These are phyloP conservation scores for Macadamia integrifolia DNA, from an alignment of 164 flowering plant genomes.

Conservation along the genomic window DNA sequence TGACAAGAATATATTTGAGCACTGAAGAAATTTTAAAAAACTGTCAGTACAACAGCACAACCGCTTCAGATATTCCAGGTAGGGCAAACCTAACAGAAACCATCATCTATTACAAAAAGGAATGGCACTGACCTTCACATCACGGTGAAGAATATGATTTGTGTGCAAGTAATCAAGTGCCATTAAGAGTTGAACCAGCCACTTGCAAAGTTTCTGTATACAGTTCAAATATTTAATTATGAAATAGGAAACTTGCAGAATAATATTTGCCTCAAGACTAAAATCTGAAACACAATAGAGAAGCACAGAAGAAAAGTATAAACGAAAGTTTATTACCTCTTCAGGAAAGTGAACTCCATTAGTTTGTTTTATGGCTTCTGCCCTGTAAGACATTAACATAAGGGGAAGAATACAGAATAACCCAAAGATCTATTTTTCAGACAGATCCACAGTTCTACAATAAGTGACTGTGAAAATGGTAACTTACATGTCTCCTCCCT, in stretches of 20 bases:
- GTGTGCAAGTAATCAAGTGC: constrained; percentile 91
- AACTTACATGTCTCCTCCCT: constrained; percentile 96
- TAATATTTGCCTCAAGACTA: neutral
- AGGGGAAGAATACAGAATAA: neutral
- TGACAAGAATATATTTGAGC: constrained; percentile 95
- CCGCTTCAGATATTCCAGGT: constrained; percentile 5
- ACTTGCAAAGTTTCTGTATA: constrained; percentile 86
- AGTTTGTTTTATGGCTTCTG: constrained; percentile 76
- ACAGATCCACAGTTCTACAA: constrained; percentile 4
- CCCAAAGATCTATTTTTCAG: neutral
- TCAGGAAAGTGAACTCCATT: constrained; percentile 71
- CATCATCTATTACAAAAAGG: constrained; percentile 5
- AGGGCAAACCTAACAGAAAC: neutral
- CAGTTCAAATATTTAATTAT: neutral
- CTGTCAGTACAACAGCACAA: constrained; percentile 19
- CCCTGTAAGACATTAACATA: constrained; percentile 39
- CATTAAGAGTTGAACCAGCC: constrained; percentile 95
- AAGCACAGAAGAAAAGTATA: neutral
- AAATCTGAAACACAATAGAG: neutral
- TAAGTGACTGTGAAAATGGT: constrained; percentile 7
- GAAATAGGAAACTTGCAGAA: constrained; percentile 6
- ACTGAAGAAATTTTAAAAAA: constrained; percentile 47
- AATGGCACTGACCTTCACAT: constrained; percentile 79
- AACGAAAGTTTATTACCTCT: constrained; percentile 47
- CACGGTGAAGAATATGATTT: constrained; percentile 96